phyloP scores from a whole-genome alignment of 345 rosid species.

The Syzygium oleosum region DNA sequence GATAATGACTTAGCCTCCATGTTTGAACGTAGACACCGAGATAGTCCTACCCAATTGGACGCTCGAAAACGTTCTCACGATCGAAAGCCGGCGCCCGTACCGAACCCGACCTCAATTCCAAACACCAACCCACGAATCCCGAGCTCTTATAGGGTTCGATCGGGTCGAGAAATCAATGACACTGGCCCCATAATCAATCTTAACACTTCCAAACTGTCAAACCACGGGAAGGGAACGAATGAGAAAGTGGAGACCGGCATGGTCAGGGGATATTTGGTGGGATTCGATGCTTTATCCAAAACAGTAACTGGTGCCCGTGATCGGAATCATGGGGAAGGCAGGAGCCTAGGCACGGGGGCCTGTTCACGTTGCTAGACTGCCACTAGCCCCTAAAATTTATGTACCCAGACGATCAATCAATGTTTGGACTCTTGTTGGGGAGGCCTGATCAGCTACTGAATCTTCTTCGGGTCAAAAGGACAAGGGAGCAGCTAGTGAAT shows the following conservation, averaged over 20 bases:
- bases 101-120: background rate
- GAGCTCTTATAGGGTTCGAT: background rate
- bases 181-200: too few species aligned
- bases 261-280: background rate
- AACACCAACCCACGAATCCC: background rate
- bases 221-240: too few species aligned
- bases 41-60: background rate
- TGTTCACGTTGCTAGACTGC: background rate
- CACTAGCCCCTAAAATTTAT: background rate
- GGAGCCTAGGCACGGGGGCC: background rate
- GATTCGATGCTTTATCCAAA: background rate
- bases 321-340: background rate
- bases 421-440: background rate
- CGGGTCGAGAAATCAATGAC: background rate
- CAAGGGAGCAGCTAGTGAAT: background rate
- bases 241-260: background rate
- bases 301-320: background rate
- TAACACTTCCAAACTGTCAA: too few species aligned
- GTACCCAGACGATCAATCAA: background rate
- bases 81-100: background rate
- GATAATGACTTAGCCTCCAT: background rate
- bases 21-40: background rate
- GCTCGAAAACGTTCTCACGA: background rate
- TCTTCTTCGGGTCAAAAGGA: background rate
- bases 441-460: background rate